These are phyloP conservation scores for Amanita phalloides DNA, from an alignment of 768 basidiomycete species.

Conservation along the genomic window DNA sequence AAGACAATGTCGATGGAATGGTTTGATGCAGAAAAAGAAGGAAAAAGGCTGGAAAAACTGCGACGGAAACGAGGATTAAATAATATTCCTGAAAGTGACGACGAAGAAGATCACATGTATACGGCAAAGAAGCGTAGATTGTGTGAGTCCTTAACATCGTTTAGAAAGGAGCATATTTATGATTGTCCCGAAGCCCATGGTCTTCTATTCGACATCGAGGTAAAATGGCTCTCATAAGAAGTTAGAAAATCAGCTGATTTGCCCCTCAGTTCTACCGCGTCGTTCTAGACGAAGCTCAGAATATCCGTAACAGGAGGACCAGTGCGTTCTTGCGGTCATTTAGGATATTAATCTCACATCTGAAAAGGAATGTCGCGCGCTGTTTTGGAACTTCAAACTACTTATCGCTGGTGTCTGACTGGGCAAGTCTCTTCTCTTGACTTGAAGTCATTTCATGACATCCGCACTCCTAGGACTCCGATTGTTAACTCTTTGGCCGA, in stretches of 20 bases:
- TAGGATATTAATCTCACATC: neutral
- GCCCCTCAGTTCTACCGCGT: constrained; percentile 35
- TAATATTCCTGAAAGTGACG: constrained; percentile 26
- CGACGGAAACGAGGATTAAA: constrained; percentile 22
- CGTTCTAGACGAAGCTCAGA: constrained; percentile 48
- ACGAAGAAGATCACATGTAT: constrained; percentile 19
- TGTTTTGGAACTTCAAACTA: constrained; percentile 38
- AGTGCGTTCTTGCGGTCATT: constrained; percentile 19
- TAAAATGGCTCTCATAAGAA: constrained; percentile 12
- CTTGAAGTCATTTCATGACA: neutral
- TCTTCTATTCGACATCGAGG: constrained; percentile 39
- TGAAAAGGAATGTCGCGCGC: constrained; percentile 38
- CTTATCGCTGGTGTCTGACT: constrained; percentile 59
- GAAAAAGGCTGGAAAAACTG: constrained; percentile 27
- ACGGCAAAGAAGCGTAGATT: constrained; percentile 19
- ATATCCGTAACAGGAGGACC: constrained; percentile 38
- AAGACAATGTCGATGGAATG: constrained; percentile 51
- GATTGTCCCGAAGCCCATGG: constrained; percentile 21
- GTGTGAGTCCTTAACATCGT: constrained; percentile 16
- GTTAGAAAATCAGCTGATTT: neutral
- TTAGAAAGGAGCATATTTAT: neutral
- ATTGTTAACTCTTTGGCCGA: constrained; percentile 55
- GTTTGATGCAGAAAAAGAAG: constrained; percentile 41
- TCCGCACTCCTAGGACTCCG: constrained; percentile 32
- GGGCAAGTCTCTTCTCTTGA: constrained; percentile 25